Evolutionary conservation across 2,329 filamentous ascomycete species (phyloP), one percentile per base, ranked within the genome.

Genomic region (Cladobotryum mycophilum): DNA sequence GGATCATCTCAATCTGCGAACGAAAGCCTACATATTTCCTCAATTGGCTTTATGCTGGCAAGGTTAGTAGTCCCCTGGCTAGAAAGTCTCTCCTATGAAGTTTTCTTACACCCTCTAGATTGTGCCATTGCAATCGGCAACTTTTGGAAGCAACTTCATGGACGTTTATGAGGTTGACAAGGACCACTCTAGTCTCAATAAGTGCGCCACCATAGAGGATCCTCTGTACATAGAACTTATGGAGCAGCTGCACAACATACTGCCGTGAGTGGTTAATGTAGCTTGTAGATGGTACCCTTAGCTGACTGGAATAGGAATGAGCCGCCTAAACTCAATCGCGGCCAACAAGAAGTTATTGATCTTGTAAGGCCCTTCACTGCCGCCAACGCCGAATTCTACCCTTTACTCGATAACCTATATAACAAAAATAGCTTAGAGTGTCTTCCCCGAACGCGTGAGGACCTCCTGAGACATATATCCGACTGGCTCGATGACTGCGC

Each of bases 171-270:
- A n/a, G n/a, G 8, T 48, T 56, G 4, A 57, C n/a, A n/a, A 47
- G 3, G 51, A 60, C 37, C 55, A 60, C 45, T 58, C 58, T 2
- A 51, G 56, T 3, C 48, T 60, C 1, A 60, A 60, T 36, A 60
- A 60, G 11, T 56, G 53, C 22, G 3, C 2, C 5, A 36, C 40
- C 4, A 20, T 9, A 12, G 38, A 49, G 0, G 55, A 57, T 41
- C 3, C 40, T 9, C 36, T 57, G 3, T 58, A 54, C 13, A 34
- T 14, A 17, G 18, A 35, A n/a, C 34, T 52, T 3, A 41, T 13
- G n/a, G 4, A 17, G 3, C 37, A 22, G 2, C n/a, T 51, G 1
- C 5, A 17, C 5, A 14, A 1, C 2, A 35, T 50, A 4, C 30
- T 9, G 6, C 49, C 49, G 49, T 51, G 20, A 20, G 7, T 25